Evolutionary conservation across 345 rosid genomes (phyloP).

Genomic region (Citrus mangshanensis): DNA sequence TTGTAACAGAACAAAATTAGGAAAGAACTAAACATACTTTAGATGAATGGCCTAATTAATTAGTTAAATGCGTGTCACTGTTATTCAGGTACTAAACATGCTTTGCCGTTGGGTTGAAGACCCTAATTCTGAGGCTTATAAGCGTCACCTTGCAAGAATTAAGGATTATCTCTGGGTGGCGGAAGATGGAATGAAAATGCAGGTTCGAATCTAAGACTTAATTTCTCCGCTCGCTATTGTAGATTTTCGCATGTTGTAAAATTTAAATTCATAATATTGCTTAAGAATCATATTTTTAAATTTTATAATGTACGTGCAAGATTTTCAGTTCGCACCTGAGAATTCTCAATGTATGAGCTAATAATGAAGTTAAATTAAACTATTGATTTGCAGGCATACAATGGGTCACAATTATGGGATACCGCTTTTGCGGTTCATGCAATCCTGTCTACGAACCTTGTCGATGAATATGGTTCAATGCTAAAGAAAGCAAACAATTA

Average conservation of each 20-base stretch:
- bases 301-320: not conserved
- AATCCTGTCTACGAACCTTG: conserved; percentile 44
- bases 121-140: conserved; percentile 44
- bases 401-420: conserved; percentile 79
- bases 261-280: too few relatives aligned
- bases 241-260: not conserved
- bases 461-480: conserved; percentile 39
- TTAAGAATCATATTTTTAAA: not conserved
- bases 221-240: not conserved
- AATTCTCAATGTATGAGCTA: not conserved
- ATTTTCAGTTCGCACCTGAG: not conserved
- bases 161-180: conserved; percentile 62
- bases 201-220: conserved; percentile 17
- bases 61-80: too few relatives aligned
- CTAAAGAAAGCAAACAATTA: conserved; percentile 60
- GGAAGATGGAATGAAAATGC: conserved; percentile 72
- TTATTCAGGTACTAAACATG: conserved; percentile 46
- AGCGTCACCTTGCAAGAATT: conserved; percentile 44
- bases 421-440: conserved; percentile 58
- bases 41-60: not conserved
- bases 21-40: too few relatives aligned
- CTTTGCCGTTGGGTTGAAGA: conserved; percentile 60
- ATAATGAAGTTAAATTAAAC: not conserved
- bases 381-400: conserved; percentile 43
- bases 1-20: too few relatives aligned